phyloP scores from a whole-genome alignment of 2,329 filamentous ascomycete species.

The Colletotrichum orchidophilum region DNA sequence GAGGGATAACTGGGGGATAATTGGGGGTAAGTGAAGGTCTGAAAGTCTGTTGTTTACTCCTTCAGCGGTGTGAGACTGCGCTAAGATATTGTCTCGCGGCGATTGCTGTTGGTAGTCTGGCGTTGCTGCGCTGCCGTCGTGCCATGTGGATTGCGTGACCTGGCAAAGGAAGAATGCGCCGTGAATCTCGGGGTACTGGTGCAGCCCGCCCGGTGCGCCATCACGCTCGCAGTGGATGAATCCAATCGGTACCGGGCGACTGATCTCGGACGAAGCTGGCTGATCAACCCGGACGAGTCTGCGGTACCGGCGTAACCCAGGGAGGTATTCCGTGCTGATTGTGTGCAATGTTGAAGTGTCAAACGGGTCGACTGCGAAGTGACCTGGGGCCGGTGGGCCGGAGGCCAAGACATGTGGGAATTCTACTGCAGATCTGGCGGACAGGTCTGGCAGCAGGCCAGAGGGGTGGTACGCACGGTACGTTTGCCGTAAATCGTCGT shows the following conservation, averaged over 20 bases:
- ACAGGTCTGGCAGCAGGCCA: not conserved
- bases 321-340: not conserved
- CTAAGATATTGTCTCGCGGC: not conserved
- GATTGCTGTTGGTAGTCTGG: not conserved
- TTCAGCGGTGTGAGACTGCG: slow-evolving; percentile 12
- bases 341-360: not conserved
- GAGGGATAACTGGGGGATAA: not conserved
- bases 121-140: not conserved
- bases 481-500: slow-evolving; percentile 20
- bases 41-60: not conserved
- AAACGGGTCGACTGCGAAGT: not conserved
- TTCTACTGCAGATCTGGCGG: not conserved
- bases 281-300: not conserved
- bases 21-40: not conserved
- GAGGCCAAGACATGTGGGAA: not conserved
- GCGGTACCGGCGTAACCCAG: not conserved
- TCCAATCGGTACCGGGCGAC: not conserved
- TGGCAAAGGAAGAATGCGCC: not conserved
- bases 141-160: not conserved
- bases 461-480: not conserved
- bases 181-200: slow-evolving; percentile 12
- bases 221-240: slow-evolving; percentile 1
- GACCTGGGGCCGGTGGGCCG: not conserved
- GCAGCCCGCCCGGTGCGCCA: slow-evolving; percentile 7
- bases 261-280: not conserved